Evolutionary conservation across 129 eudicot genomes (phyloP).

Genomic region (Mikania micrantha): DNA sequence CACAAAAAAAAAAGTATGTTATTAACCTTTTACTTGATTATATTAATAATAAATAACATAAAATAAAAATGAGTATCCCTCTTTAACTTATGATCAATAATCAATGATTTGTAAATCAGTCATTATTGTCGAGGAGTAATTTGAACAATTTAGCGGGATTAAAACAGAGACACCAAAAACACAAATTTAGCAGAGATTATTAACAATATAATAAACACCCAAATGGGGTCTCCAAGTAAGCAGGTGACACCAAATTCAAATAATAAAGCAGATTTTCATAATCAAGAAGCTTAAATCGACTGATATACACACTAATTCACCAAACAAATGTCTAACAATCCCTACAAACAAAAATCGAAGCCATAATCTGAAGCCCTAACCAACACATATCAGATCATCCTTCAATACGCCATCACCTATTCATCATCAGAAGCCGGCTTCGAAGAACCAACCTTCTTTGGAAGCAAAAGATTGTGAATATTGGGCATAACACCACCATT

Average conservation of each 20-base stretch:
- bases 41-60: no score
- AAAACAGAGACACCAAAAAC: no score
- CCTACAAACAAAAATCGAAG: not conserved
- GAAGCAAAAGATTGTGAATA: slow-evolving; percentile 30
- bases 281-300: slow-evolving; percentile 6
- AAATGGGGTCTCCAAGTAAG: not conserved
- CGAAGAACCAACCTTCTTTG: slow-evolving; percentile 28
- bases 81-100: no score
- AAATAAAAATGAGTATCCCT: no score
- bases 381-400: not conserved
- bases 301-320: slow-evolving; percentile 23
- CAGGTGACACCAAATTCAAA: not conserved
- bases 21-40: no score
- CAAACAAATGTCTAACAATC: not conserved
- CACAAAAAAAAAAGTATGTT: no score
- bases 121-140: no score
- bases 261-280: not conserved
- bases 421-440: slow-evolving; percentile 25
- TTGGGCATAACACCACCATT: slow-evolving; percentile 43
- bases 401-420: not conserved
- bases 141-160: no score
- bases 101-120: no score
- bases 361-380: slow-evolving; percentile 5
- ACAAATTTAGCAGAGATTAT: no score
- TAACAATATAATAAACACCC: no score